Base-by-base conservation (phyloP, 2,329 filamentous ascomycete genomes). In the Davidsoniella virescens region DNA sequence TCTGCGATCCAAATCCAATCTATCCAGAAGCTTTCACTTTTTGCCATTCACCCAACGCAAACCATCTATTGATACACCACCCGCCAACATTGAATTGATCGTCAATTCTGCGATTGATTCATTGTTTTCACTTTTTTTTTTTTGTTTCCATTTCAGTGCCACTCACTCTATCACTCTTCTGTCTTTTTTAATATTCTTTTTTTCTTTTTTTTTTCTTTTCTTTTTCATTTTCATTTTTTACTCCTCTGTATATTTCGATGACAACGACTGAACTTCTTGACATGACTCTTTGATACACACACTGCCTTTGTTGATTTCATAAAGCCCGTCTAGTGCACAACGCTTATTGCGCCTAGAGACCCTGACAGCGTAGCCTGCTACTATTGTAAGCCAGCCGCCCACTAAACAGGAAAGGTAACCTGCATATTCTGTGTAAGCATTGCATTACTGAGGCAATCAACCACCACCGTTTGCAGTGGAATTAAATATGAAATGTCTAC, bases 361-460 rank as follows among this genome's bases (percentile, higher is more conserved):
- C 26, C 26, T 29, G 26, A 29, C 26, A 29, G 26, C 26, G 9
- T 29, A 29, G 26, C 26, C 26, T 29, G 26, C 10, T 10, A 12
- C 5, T 29, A 29, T 29, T 29, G 26, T 29, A 29, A 29, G 26
- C 10, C 26, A 29, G 26, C 26, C 10, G 26, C 10, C 26, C 26
- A 29, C 26, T 12, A 29, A 29, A 29, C 26, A 29, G 43, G 43
- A 46, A 51, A 29, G 43, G 43, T 41, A 51, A 36, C 49, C 49
- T 51, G 43, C 43, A 46, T 20, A 36, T 51, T 39, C 46, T 42
- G 37, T 51, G 49, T 51, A 51, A 51, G 49, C 43, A 25, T 16
- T 12, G 26, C 26, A 29, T 29, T 29, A 12, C 26, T 29, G 26
- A 29, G 26, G 26, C 26, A 29, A 29, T 29, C 26, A 20, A 23